These are phyloP conservation scores for Endoconidiophora laricicola DNA, from an alignment of 2,329 filamentous ascomycete species.

Conservation along the genomic window DNA sequence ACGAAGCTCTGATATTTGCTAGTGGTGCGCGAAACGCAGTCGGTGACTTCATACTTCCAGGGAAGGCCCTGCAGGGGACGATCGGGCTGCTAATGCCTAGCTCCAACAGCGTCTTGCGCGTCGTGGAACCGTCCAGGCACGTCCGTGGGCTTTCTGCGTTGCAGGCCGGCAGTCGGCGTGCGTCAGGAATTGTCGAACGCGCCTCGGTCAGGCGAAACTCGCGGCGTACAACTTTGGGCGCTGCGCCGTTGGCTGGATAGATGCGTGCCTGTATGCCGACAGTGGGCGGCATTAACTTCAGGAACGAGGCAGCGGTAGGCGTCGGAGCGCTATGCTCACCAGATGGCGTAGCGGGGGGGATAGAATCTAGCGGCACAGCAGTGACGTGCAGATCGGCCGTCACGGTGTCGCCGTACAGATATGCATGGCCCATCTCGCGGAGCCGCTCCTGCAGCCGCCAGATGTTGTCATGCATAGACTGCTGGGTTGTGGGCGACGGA, in stretches of 20 bases:
- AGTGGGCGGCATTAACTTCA: not conserved
- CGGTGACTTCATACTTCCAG: not conserved
- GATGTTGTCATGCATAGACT: conserved; percentile 10
- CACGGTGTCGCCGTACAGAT: conserved; percentile 6
- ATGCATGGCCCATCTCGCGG: conserved; percentile 10
- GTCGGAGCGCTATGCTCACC: not conserved
- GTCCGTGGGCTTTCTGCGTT: not conserved
- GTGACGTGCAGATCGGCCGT: conserved; percentile 8
- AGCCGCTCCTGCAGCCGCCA: conserved; percentile 11
- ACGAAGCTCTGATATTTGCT: too few relatives aligned
- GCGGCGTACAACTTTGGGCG: conserved; percentile 31
- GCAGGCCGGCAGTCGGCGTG: conserved; percentile 3
- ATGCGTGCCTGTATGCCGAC: conserved; percentile 26
- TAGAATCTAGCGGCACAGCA: conserved; percentile 1
- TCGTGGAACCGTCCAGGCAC: not conserved
- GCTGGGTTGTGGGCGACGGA: not conserved
- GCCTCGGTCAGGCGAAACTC: conserved; percentile 34
- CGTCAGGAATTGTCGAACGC: conserved; percentile 26
- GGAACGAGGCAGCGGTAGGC: not conserved
- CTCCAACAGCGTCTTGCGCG: conserved; percentile 5
- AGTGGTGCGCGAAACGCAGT: not conserved
- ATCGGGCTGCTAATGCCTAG: conserved; percentile 8
- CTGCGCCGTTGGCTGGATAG: conserved; percentile 23
- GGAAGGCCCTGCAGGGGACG: not conserved
- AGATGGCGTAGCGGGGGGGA: not conserved